Percentiles rank a stretch among this genome's conserved stretches.
These are phyloP conservation scores for Corrigiola litoralis DNA, from an alignment of 179 eudicot genomes.

Conservation along the genomic window DNA sequence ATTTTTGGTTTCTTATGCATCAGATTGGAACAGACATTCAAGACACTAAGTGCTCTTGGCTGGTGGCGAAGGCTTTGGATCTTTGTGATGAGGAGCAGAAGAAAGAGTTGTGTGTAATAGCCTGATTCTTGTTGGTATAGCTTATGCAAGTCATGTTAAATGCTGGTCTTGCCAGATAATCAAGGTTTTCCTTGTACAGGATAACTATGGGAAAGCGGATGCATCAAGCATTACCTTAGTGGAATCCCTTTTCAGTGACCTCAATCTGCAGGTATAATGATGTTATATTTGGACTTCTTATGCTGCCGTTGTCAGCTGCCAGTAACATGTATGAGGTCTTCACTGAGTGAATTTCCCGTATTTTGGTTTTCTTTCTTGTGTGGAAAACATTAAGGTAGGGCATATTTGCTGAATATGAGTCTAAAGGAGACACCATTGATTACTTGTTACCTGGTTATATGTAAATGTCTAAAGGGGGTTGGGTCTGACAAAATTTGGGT, in stretches of 20 bases:
- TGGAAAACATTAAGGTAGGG: constrained; percentile 25
- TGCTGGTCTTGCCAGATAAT: background rate
- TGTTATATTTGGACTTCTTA: background rate
- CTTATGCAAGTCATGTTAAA: background rate
- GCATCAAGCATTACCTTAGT: constrained; percentile 41
- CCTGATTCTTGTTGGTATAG: background rate
- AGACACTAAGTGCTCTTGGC: constrained; percentile 81
- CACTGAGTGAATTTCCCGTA: background rate
- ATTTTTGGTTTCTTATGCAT: constrained; percentile 8
- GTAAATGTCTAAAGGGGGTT: too few relatives aligned
- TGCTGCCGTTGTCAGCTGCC: background rate
- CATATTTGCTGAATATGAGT: constrained; percentile 46
- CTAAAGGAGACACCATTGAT: too few relatives aligned
- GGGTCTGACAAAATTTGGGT: too few relatives aligned
- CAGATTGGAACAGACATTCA: constrained; percentile 81
- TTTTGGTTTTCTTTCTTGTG: too few relatives aligned
- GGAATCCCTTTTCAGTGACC: constrained; percentile 41
- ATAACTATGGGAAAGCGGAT: constrained; percentile 63
- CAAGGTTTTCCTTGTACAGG: constrained; percentile 29
- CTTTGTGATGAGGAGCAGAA: constrained; percentile 58
- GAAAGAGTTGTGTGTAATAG: constrained; percentile 41
- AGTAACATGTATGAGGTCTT: background rate
- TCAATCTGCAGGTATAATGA: constrained; percentile 49
- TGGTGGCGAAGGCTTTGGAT: constrained; percentile 72
- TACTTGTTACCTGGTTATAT: too few relatives aligned